Conservation (phyloP, 2,329 filamentous ascomycete genomes). For the Bipolaris bicolor region DNA sequence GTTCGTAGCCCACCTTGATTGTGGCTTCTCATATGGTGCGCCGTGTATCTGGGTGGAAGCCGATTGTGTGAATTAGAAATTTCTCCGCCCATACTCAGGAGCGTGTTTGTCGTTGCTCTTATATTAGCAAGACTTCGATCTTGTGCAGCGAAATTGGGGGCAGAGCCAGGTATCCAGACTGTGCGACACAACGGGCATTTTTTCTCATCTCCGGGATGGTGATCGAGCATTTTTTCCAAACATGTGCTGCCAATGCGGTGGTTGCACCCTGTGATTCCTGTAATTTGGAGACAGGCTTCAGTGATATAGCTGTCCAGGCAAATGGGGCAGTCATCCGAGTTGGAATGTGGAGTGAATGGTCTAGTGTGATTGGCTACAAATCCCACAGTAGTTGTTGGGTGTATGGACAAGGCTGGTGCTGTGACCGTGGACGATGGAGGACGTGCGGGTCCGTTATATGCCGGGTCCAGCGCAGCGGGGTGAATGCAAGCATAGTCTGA, state of each 20-base stretch:
- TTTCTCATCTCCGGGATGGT: slow-evolving; percentile 16
- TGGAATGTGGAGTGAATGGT: background rate
- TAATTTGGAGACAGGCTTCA: slow-evolving; percentile 23
- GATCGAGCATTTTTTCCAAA: slow-evolving; percentile 16
- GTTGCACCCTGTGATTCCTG: slow-evolving; percentile 17
- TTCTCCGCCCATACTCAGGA: background rate
- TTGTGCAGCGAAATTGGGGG: background rate
- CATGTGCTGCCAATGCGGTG: slow-evolving; percentile 25
- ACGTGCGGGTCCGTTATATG: background rate
- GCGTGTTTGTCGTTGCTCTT: background rate
- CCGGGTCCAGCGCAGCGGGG: background rate
- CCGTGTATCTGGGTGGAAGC: background rate
- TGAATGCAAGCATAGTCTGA: no score
- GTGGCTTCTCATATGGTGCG: no score
- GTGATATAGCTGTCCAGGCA: slow-evolving; percentile 25
- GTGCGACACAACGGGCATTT: slow-evolving; percentile 31
- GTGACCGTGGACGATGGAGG: background rate
- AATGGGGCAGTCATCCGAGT: slow-evolving; percentile 25
- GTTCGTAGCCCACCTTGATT: no score
- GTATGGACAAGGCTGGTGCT: background rate
- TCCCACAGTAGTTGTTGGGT: background rate
- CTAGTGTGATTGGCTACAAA: slow-evolving; percentile 12
- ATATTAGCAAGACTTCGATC: background rate
- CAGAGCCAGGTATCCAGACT: slow-evolving; percentile 20
- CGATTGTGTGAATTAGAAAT: background rate